Base-by-base conservation (phyloP, 768 basidiomycete species). In the Phaffia australis region DNA sequence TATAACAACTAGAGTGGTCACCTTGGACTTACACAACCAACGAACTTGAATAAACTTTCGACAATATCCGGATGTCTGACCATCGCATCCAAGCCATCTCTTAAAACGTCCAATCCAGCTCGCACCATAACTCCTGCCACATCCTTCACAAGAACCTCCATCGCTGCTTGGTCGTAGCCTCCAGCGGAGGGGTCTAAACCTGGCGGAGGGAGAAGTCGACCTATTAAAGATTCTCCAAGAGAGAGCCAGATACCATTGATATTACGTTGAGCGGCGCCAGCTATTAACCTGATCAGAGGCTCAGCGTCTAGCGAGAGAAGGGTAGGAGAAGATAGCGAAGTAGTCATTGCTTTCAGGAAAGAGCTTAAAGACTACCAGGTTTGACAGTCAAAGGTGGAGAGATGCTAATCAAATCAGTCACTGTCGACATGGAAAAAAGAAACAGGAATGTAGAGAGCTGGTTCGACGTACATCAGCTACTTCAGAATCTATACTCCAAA, bases 261-360 rank as follows among this genome's bases (percentile, higher is more conserved):
- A 21, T 71, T 69, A 5, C 70, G 60, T 54, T 73, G 71, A 7
- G 74, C 74, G 18, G 75, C 76, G 8, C 70, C 57, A 16, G 71
- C 71, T 30, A 77, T 73, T 18, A 76, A 70, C 8, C 66, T 63
- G 9, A 77, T 66, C 6, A 97, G 78, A 0, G 91, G 91, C 7
- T 83, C 84, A 9, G 91, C 82, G 2, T 88, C 84, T 0, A 95
- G 80, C 0, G 89, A 87, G 11, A 95, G 79, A 19, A 95, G 75
- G 0, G 89, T 94, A 19, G 69, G 69, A 64, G 91, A 88, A 2
- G 81, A 79, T 0, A 88, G 87, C 35, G 93, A 81, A 2, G 85
- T 84, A 0, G 92, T 90, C 65, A 93, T 87, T 0, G 88, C 86
- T 69, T 87, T 89, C 78, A 92, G 81, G 47, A 94, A 79, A 70